Percentiles rank a stretch among this genome's conserved stretches.
Evolutionary conservation across 129 eudicot genomes (phyloP).

Genomic region (Gnaphalium uliginosum): DNA sequence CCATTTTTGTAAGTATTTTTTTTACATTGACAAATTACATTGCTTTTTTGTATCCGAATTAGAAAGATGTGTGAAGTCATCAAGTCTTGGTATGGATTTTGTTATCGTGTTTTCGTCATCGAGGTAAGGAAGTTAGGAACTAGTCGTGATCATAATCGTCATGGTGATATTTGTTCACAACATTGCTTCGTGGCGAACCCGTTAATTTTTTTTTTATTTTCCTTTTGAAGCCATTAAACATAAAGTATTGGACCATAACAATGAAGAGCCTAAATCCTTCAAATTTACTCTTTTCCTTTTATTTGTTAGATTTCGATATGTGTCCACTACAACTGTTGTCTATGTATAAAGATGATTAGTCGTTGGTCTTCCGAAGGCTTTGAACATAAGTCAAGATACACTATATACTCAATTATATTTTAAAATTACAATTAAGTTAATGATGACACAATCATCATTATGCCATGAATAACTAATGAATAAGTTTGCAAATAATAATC

Average conservation of each 20-base stretch:
- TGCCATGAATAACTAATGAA: too few species aligned
- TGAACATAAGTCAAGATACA: neutral
- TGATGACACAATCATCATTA: too few species aligned
- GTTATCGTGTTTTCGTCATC: conserved; percentile 14
- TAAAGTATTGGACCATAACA: conserved; percentile 2
- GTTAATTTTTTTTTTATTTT: neutral
- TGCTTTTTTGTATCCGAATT: neutral
- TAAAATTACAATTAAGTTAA: neutral
- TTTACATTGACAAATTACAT: neutral
- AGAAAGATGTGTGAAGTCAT: conserved; percentile 7
- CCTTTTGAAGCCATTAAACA: conserved; percentile 6
- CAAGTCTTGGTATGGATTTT: conserved; percentile 6
- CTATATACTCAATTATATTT: neutral
- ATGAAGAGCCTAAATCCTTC: neutral
- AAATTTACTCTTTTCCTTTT: neutral
- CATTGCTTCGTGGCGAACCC: neutral
- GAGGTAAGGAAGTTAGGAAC: conserved; percentile 21
- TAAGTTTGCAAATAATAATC: neutral
- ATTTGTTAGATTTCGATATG: neutral
- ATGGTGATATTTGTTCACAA: neutral
- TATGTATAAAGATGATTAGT: neutral
- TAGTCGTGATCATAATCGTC: conserved; percentile 18
- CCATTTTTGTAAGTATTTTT: conserved; percentile 12
- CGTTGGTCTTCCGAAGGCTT: neutral
- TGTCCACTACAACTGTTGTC: neutral